phyloP scores from a whole-genome alignment of 1,284 basidiomycete genomes.

The Leccinum pallidistipes region DNA sequence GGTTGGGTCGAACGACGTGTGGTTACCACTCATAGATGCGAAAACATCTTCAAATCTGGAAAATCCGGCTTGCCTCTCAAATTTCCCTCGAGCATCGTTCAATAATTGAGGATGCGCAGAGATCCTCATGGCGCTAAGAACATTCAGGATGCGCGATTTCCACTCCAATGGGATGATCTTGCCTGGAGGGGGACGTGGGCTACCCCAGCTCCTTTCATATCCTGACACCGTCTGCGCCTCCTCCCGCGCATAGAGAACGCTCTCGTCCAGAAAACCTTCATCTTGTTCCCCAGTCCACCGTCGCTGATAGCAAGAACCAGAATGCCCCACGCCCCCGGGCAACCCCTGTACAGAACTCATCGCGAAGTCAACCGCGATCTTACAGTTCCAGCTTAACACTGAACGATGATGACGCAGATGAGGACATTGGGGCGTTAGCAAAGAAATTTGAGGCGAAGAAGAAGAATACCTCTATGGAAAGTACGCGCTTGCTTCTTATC shows the following conservation, averaged over 20 bases:
- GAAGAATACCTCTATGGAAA: constrained; percentile 29
- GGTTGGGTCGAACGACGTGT: no score
- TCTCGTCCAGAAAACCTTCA: constrained; percentile 1
- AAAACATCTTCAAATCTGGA: no score
- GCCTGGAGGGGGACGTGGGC: not conserved
- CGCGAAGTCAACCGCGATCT: constrained; percentile 12
- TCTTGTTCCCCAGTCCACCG: constrained; percentile 17
- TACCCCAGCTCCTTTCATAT: constrained; percentile 15
- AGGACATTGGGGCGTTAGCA: constrained; percentile 24
- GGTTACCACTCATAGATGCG: no score
- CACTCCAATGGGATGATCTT: constrained; percentile 2
- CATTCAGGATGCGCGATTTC: constrained; percentile 12
- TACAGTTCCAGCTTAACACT: constrained; percentile 37
- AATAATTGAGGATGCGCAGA: constrained; percentile 17
- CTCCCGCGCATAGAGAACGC: constrained; percentile 1
- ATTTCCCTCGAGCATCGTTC: constrained; percentile 2
- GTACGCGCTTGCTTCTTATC: constrained; percentile 53
- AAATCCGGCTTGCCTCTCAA: no score
- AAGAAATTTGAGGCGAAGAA: constrained; percentile 9
- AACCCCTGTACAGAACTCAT: constrained; percentile 17
- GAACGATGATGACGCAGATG: constrained; percentile 21
- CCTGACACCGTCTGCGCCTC: constrained; percentile 7
- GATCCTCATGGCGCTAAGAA: constrained; percentile 9
- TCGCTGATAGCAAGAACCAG: constrained; percentile 9
- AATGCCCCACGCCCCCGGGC: constrained; percentile 13